These are phyloP conservation scores for Cladosporium sp. DNA, from an alignment of 2,329 filamentous ascomycete genomes.

Conservation along the genomic window DNA sequence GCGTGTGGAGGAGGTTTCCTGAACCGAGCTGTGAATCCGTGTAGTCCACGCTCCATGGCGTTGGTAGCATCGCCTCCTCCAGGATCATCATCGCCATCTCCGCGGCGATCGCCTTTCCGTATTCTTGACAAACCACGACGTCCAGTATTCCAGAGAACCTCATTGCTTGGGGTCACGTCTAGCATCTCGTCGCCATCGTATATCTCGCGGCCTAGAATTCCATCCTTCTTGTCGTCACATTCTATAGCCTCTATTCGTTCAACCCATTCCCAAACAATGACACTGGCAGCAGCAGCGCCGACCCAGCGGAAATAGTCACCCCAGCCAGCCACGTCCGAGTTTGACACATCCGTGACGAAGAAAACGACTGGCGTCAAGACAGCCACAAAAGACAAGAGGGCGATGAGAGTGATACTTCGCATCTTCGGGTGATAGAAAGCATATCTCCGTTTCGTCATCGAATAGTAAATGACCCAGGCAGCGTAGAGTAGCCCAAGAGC, in stretches of 20 bases:
- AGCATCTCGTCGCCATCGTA: conserved; percentile 95
- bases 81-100: conserved; percentile 30
- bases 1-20: conserved; percentile 21
- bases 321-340: conserved; percentile 83
- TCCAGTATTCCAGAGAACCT: conserved; percentile 48
- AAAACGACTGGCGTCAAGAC: conserved; percentile 88
- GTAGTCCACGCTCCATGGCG: conserved; percentile 25
- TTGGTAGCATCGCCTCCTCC: conserved; percentile 22
- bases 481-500: conserved; percentile 84
- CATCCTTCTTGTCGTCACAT: conserved; percentile 89
- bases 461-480: conserved; percentile 91
- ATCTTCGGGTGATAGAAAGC: conserved; percentile 88
- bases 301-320: conserved; percentile 96
- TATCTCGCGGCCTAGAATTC: conserved; percentile 83
- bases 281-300: conserved; percentile 87
- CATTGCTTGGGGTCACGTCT: conserved; percentile 59
- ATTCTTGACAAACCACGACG: conserved; percentile 34
- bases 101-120: conserved; percentile 27
- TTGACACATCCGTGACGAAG: conserved; percentile 85
- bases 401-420: conserved; percentile 82
- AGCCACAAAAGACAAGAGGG: conserved; percentile 72
- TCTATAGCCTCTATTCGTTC: conserved; percentile 90
- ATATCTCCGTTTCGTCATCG: conserved; percentile 85
- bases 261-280: conserved; percentile 99
- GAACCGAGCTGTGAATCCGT: conserved; percentile 24